These are phyloP conservation scores for Colletotrichum sp. DNA, from an alignment of 2,329 filamentous ascomycete genomes.

Conservation along the genomic window DNA sequence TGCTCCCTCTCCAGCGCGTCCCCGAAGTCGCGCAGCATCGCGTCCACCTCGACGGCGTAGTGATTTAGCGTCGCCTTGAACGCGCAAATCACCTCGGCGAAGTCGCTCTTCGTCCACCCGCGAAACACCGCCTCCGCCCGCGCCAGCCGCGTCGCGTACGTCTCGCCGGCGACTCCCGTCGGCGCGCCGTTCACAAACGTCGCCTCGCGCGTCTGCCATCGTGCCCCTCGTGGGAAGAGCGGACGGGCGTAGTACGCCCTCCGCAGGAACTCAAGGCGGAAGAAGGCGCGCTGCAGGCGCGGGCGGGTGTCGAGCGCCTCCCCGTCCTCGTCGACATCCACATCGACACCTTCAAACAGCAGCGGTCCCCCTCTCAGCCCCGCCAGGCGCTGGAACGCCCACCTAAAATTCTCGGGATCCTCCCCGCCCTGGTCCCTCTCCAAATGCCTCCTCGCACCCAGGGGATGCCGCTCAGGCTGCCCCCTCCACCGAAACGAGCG, in stretches of 20 bases:
- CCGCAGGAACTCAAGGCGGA: conserved; percentile 10
- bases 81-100: neutral
- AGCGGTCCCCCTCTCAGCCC: neutral
- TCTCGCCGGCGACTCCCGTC: neutral
- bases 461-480: neutral
- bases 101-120: neutral
- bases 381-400: neutral
- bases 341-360: neutral
- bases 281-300: conserved; percentile 9
- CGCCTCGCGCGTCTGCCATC: neutral
- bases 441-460: neutral
- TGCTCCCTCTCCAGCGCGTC: neutral
- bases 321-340: neutral
- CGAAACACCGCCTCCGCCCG: neutral
- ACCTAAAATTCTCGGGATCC: neutral
- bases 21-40: neutral
- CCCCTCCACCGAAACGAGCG: neutral
- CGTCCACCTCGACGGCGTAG: neutral
- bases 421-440: neutral
- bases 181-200: neutral
- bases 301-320: neutral
- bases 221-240: neutral
- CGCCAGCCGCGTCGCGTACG: neutral
- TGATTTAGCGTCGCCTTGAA: conserved; percentile 9
- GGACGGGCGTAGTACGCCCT: neutral